A percentile compares a stretch with the other conserved stretches of the same genome.
phyloP scores from a whole-genome alignment of 2,329 filamentous ascomycete genomes.

The Fusarium oligoseptatum region DNA sequence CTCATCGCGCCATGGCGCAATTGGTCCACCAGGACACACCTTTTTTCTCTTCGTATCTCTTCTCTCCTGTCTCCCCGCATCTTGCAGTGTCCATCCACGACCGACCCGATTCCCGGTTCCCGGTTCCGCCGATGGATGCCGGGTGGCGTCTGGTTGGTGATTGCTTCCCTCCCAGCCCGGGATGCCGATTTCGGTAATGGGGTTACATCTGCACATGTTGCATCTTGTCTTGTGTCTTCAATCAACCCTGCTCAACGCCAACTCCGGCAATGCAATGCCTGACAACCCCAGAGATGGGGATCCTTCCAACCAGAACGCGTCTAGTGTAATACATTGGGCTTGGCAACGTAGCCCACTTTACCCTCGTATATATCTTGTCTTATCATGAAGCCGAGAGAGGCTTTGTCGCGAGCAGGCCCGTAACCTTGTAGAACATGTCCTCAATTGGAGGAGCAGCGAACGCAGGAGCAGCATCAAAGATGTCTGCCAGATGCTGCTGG shows the following conservation, averaged over 20 bases:
- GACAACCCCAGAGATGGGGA: slow-evolving; percentile 13
- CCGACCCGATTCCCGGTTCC: slow-evolving; percentile 28
- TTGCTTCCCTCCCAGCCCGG: slow-evolving; percentile 15
- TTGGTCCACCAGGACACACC: slow-evolving; percentile 47
- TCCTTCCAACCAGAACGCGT: slow-evolving; percentile 30
- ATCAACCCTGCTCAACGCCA: slow-evolving; percentile 33
- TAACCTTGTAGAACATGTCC: slow-evolving; percentile 81
- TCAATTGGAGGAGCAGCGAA: slow-evolving; percentile 79
- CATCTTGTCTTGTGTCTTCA: slow-evolving; percentile 15
- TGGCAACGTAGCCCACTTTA: slow-evolving; percentile 15
- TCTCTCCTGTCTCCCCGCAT: slow-evolving; percentile 26
- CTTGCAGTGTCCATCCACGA: slow-evolving; percentile 14
- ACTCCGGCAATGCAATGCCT: slow-evolving; percentile 20
- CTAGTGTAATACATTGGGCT: slow-evolving; percentile 36
- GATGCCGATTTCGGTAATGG: slow-evolving; percentile 25
- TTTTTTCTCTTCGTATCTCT: slow-evolving; percentile 23
- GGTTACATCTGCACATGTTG: slow-evolving; percentile 10
- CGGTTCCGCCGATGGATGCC: slow-evolving; percentile 26
- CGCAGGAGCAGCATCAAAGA: slow-evolving; percentile 78
- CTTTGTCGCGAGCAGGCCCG: slow-evolving; percentile 70
- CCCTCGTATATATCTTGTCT: slow-evolving; percentile 30
- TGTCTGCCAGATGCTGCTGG: slow-evolving; percentile 75
- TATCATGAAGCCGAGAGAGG: slow-evolving; percentile 53
- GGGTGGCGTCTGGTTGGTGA: slow-evolving; percentile 38
- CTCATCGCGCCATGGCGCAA: slow-evolving; percentile 52